These are phyloP conservation scores for Trifolium repens DNA, from an alignment of 306 rosid species.

Conservation along the genomic window DNA sequence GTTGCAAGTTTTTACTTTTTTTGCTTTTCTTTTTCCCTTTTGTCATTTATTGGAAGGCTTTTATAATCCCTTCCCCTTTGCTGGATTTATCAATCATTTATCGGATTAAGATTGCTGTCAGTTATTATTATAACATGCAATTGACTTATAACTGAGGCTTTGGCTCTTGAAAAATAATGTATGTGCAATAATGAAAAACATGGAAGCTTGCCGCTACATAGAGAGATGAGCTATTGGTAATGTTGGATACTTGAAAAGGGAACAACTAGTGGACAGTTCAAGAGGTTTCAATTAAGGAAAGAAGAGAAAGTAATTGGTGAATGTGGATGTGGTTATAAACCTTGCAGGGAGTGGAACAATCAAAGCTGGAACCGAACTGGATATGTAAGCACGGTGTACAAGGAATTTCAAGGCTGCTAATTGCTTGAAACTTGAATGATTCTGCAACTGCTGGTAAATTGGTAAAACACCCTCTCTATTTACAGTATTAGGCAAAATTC, in stretches of 20 bases:
- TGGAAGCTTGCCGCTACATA: slow-evolving; percentile 14
- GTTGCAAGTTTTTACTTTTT: background rate
- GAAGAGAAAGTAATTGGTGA: slow-evolving; percentile 9
- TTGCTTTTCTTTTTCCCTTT: background rate
- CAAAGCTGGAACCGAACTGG: background rate
- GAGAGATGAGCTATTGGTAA: slow-evolving; percentile 20
- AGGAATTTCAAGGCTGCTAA: slow-evolving; percentile 12
- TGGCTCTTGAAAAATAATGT: slow-evolving; percentile 2
- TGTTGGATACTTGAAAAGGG: slow-evolving; percentile 11
- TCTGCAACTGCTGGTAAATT: slow-evolving; percentile 34
- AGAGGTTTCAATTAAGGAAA: slow-evolving; percentile 18
- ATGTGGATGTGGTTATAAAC: background rate
- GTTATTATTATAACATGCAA: background rate
- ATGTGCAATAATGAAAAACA: slow-evolving; percentile 24
- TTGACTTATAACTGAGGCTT: slow-evolving; percentile 19
- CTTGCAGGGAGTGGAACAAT: slow-evolving; percentile 30
- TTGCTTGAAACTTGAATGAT: slow-evolving; percentile 22
- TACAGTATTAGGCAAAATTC: background rate
- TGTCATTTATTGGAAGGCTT: slow-evolving; percentile 17
- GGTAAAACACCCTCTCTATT: too few species aligned
- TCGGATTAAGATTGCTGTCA: slow-evolving; percentile 24
- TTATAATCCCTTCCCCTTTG: background rate
- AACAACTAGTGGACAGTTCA: slow-evolving; percentile 3
- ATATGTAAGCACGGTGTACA: slow-evolving; percentile 11
- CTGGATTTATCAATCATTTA: slow-evolving; percentile 23